Evolutionary conservation across 1,284 basidiomycete species (phyloP), one percentile per base, ranked within the genome.

Genomic region (Ustilago xerochloae): DNA sequence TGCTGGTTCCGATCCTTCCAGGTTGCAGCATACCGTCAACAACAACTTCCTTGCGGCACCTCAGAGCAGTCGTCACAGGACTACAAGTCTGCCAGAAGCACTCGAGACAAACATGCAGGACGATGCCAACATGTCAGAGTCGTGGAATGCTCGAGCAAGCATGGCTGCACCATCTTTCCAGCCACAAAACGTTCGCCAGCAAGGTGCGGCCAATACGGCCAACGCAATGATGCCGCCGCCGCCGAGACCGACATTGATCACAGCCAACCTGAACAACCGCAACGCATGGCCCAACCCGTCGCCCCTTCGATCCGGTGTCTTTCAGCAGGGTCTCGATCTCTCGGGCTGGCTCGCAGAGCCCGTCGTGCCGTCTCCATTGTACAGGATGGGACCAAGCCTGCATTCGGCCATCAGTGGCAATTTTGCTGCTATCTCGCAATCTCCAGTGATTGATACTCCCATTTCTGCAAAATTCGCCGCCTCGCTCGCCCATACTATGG

Each of bases 321-420:
- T 68, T 43, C 51, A 60, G 33, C 59, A 58, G 13, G 65, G 65
- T 24, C 45, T 78, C 18, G 80, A 83, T 36, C 67, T 82, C n/a
- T 78, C 76, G 0, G 65, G 77, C 13, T 84, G 82, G 82, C 78
- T 84, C 12, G 81, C 78, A 24, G 82, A 84, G 48, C 80, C 82
- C 2, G 77, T 84, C 3, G 75, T 82, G 4, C 81, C 82, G 5
- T 83, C 82, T 10, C 81, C 82, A 1, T 51, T 83, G 51, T 82
- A 83, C 32, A 75, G 79, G 26, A 73, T 73, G 59, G 82, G 82
- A 1, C 76, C 82, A 6, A 77, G 77, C 46, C 36, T 79, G 30
- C 64, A 68, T 26, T 69, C 71, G 18, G 58, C 62, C 30, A 64
- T 74, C 48, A 62, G 54, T 36, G 71, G 71, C 22, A 65, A 65